Conservation (phyloP, 2,329 filamentous ascomycete genomes). For the Epichloe hybrida region DNA sequence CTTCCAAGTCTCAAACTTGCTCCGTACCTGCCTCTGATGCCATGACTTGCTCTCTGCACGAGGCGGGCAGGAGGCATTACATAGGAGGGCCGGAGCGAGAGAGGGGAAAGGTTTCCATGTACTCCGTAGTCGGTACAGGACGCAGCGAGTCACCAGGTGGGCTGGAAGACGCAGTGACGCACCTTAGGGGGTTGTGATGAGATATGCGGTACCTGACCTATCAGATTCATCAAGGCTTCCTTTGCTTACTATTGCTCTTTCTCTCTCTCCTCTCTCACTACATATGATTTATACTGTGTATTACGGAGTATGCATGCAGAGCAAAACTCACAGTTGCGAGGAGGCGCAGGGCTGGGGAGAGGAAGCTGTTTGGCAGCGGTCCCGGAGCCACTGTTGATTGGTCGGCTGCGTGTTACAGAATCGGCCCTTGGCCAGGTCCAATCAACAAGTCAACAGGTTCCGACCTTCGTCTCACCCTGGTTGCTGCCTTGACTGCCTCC, state of each 20-base stretch:
- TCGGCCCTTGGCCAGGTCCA: neutral
- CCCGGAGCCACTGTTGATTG: neutral
- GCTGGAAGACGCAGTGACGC: neutral
- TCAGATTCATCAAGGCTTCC: neutral
- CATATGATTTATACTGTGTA: neutral
- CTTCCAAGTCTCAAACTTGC: neutral
- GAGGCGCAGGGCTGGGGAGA: neutral
- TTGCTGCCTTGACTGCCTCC: conserved; percentile 1
- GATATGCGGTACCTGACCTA: neutral
- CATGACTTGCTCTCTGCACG: neutral
- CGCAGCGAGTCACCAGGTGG: neutral
- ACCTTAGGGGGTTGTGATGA: neutral
- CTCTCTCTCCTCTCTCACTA: neutral
- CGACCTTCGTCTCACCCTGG: neutral
- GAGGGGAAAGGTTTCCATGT: too few species aligned
- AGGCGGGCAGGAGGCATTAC: neutral
- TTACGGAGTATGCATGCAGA: neutral
- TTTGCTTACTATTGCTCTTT: neutral
- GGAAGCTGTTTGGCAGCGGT: neutral
- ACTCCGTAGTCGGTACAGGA: too few species aligned
- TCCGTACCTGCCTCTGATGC: conserved; percentile 2
- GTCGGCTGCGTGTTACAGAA: neutral
- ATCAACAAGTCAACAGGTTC: neutral
- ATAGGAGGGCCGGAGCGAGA: too few species aligned
- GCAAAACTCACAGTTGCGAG: neutral